Conservation (phyloP, 2,329 filamentous ascomycete species). For the Fusarium albidum region DNA sequence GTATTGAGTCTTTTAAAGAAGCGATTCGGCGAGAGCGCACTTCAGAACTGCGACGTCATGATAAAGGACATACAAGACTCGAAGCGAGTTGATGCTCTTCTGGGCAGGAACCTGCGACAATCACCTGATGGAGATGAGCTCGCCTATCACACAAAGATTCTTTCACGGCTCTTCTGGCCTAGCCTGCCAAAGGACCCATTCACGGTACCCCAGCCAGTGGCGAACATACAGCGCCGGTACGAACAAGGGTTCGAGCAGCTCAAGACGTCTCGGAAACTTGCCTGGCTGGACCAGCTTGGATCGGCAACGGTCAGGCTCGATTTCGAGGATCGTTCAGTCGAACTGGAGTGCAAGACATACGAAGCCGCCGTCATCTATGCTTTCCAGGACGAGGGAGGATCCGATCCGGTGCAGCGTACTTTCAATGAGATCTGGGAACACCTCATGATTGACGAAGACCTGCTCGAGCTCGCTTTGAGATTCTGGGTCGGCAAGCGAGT, state of each 20-base stretch:
- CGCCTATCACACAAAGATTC: conserved; percentile 79
- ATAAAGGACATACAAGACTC: conserved; percentile 91
- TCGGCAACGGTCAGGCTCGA: conserved; percentile 83
- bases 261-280: conserved; percentile 85
- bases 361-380: conserved; percentile 89
- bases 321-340: conserved; percentile 79
- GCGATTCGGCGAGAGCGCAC: conserved; percentile 82
- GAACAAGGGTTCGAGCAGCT: conserved; percentile 78
- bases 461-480: conserved; percentile 70
- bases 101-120: conserved; percentile 57
- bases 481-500: conserved; percentile 79
- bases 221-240: conserved; percentile 73
- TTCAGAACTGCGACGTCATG: conserved; percentile 98
- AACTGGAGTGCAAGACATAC: conserved; percentile 79
- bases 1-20: conserved; percentile 88
- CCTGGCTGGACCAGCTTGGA: conserved; percentile 86
- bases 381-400: conserved; percentile 65
- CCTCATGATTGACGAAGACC: conserved; percentile 77
- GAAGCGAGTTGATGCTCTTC: conserved; percentile 72
- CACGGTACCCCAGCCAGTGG: conserved; percentile 66
- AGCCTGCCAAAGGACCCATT: conserved; percentile 76
- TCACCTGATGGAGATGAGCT: conserved; percentile 28
- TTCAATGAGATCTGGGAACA: conserved; percentile 63
- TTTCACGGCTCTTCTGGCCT: conserved; percentile 95
- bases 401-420: conserved; percentile 50